phyloP scores from a whole-genome alignment of 2,329 filamentous ascomycete genomes.

The Epicoccum sorghinum region DNA sequence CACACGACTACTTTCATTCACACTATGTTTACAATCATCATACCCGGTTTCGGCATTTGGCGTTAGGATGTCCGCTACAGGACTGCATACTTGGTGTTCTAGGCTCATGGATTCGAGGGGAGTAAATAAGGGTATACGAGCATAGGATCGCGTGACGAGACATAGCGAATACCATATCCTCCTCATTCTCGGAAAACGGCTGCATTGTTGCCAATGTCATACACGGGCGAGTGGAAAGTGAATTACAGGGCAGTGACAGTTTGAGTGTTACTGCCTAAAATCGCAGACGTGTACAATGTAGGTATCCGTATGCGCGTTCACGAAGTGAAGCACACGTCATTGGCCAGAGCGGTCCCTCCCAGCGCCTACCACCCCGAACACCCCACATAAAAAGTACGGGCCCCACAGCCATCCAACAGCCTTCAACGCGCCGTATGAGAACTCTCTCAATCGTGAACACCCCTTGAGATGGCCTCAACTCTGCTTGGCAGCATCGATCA shows the following conservation, averaged over 20 bases:
- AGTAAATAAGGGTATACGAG: too few relatives aligned
- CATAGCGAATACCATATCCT: not conserved
- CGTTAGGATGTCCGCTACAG: not conserved
- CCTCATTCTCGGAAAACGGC: too few relatives aligned
- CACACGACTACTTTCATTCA: not conserved
- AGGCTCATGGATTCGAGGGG: not conserved
- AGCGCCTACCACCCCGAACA: too few relatives aligned
- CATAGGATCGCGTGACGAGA: not conserved
- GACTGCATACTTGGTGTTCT: constrained; percentile 8
- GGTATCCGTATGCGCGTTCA: not conserved
- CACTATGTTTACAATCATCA: not conserved
- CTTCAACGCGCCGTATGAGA: not conserved
- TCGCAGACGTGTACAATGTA: not conserved
- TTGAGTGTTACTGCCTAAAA: too few relatives aligned
- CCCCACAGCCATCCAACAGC: not conserved
- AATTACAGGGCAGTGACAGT: too few relatives aligned
- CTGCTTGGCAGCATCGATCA: constrained; percentile 20
- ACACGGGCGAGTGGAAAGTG: too few relatives aligned
- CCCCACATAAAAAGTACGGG: not conserved
- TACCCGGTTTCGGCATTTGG: not conserved
- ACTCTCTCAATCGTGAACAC: not conserved
- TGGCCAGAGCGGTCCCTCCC: not conserved
- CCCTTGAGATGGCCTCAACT: constrained; percentile 22
- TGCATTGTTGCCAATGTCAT: too few relatives aligned
- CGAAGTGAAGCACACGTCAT: not conserved